Evolutionary conservation across 768 basidiomycete genomes (phyloP).

Genomic region (Sporobolomyces phaffii): DNA sequence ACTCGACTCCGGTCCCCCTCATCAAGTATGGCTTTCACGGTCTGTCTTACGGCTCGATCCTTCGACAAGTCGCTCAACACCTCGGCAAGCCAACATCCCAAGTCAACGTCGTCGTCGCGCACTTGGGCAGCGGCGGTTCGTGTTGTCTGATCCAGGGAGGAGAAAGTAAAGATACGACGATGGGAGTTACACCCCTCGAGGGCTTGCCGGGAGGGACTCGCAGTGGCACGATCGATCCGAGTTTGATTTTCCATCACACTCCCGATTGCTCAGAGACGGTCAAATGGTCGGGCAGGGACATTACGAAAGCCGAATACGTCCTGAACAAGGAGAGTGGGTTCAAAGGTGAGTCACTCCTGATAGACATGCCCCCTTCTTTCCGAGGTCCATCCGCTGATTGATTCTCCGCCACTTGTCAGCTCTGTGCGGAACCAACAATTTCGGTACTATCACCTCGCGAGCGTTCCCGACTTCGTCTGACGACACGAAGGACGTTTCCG

Average conservation of each 20-base stretch:
- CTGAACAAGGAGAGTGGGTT: conserved; percentile 61
- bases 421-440: conserved; percentile 52
- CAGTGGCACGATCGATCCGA: conserved; percentile 73
- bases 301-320: conserved; percentile 49
- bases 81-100: conserved; percentile 55
- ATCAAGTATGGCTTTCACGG: conserved; percentile 92
- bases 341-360: conserved; percentile 52
- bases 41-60: conserved; percentile 56
- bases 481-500: conserved; percentile 47
- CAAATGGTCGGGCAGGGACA: conserved; percentile 36
- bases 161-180: conserved; percentile 70
- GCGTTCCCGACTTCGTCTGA: conserved; percentile 26
- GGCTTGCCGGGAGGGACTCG: conserved; percentile 86
- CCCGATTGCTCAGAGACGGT: conserved; percentile 61
- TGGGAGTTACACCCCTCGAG: conserved; percentile 85
- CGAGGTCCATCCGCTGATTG: neutral
- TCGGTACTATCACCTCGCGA: conserved; percentile 55
- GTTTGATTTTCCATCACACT: conserved; percentile 79
- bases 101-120: conserved; percentile 71
- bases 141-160: conserved; percentile 69
- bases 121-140: conserved; percentile 86
- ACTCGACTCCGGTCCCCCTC: conserved; percentile 62
- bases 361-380: too few species aligned
- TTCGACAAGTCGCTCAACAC: conserved; percentile 57
- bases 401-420: conserved; percentile 5